Evolutionary conservation across 140 eudicot genomes (phyloP).

Genomic region (Eryngium alpinum): DNA sequence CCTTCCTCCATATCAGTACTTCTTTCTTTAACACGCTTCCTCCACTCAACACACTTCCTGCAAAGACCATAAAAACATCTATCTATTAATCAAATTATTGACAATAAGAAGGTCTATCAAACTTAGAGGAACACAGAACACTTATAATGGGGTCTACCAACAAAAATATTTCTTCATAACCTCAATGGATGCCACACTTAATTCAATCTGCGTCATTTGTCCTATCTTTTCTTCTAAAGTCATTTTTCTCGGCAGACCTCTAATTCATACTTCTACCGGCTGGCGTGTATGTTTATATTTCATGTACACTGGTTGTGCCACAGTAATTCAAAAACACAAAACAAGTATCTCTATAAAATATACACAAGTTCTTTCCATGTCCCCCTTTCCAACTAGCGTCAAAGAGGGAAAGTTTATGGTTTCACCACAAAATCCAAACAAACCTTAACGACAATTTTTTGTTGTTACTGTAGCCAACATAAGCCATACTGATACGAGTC

Average conservation of each 20-base stretch:
- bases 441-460: neutral
- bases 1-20: too few species aligned
- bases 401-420: neutral
- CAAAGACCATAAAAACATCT: conserved; percentile 11
- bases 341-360: conserved; percentile 23
- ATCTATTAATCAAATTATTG: neutral
- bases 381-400: conserved; percentile 19
- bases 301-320: conserved; percentile 27
- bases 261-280: conserved; percentile 30
- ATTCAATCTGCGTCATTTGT: conserved; percentile 57
- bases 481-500: neutral
- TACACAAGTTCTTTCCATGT: conserved; percentile 28
- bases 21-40: too few species aligned
- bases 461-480: conserved; percentile 5
- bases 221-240: conserved; percentile 54
- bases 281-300: conserved; percentile 49
- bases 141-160: conserved; percentile 26
- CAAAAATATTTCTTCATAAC: conserved; percentile 45
- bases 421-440: neutral
- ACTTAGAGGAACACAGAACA: neutral
- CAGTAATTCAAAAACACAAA: conserved; percentile 32
- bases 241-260: conserved; percentile 44
- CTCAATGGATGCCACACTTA: conserved; percentile 29
- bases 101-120: too few species aligned
- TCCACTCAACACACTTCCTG: conserved; percentile 67